Evolutionary conservation across 768 basidiomycete species (phyloP).

Genomic region (Pleurotus salmoneostramineus): DNA sequence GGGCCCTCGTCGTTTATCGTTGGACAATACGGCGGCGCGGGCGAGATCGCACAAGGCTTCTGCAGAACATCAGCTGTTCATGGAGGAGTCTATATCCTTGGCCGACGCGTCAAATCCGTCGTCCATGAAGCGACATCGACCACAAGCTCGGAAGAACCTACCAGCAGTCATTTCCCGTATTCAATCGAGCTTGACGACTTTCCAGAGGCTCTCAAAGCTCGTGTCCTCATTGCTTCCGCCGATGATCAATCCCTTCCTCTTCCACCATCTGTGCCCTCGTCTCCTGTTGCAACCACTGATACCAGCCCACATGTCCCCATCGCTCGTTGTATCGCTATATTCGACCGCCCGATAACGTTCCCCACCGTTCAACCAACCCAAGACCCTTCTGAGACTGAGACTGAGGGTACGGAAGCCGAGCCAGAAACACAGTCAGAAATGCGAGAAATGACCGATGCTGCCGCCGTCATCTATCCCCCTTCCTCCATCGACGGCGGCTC

Average conservation of each 20-base stretch:
- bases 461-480: constrained; percentile 75
- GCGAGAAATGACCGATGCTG: constrained; percentile 48
- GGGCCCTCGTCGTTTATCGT: constrained; percentile 81
- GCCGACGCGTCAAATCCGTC: constrained; percentile 37
- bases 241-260: constrained; percentile 28
- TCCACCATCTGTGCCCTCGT: constrained; percentile 13
- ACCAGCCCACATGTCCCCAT: constrained; percentile 16
- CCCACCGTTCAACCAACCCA: neutral
- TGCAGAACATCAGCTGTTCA: constrained; percentile 83
- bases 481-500: constrained; percentile 48
- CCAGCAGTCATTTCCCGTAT: constrained; percentile 24
- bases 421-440: constrained; percentile 11
- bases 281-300: constrained; percentile 10
- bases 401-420: constrained; percentile 17
- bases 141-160: neutral
- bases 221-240: constrained; percentile 52
- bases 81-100: constrained; percentile 72
- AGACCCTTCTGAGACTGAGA: constrained; percentile 18
- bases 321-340: constrained; percentile 48
- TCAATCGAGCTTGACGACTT: constrained; percentile 54
- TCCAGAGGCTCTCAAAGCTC: constrained; percentile 51
- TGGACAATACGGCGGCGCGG: constrained; percentile 92
- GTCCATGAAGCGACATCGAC: constrained; percentile 5
- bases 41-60: constrained; percentile 91
- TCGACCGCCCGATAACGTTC: constrained; percentile 31